Conservation (phyloP, 73 alveolate genomes). For the Paramecium bursaria region DNA sequence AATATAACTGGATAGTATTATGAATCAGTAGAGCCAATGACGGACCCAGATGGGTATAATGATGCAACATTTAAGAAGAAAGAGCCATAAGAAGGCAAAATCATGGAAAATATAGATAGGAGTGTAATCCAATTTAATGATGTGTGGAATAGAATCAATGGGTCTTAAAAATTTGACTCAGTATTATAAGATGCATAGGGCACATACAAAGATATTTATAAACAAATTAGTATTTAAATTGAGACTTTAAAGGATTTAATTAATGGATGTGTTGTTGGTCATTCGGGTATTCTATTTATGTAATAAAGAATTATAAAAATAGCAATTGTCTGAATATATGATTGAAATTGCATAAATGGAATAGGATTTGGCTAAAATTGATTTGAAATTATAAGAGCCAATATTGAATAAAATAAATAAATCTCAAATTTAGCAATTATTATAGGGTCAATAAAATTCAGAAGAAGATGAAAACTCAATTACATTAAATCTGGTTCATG, state of each 20-base stretch:
- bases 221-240: not conserved
- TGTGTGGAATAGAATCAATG: not conserved
- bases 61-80: constrained; percentile 27
- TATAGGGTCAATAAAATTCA: too few species aligned
- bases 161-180: constrained; percentile 2
- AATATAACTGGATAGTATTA: constrained; percentile 28
- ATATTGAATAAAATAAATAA: too few species aligned
- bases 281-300: not conserved
- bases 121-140: not conserved
- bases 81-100: constrained; percentile 1
- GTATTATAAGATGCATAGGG: constrained; percentile 27
- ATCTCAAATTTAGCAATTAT: too few species aligned
- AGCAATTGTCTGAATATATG: too few species aligned
- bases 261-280: constrained; percentile 12
- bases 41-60: constrained; percentile 46
- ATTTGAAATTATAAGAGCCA: too few species aligned
- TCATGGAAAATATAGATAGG: constrained; percentile 33
- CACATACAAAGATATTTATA: not conserved
- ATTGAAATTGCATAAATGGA: too few species aligned
- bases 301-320: too few species aligned
- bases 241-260: constrained; percentile 21
- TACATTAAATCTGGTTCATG: too few species aligned
- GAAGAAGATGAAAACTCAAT: too few species aligned
- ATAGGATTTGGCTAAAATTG: too few species aligned
- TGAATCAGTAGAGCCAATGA: constrained; percentile 30